These are phyloP conservation scores for Ceratocystis eucalypticola DNA, from an alignment of 2,329 filamentous ascomycete genomes.

Conservation along the genomic window DNA sequence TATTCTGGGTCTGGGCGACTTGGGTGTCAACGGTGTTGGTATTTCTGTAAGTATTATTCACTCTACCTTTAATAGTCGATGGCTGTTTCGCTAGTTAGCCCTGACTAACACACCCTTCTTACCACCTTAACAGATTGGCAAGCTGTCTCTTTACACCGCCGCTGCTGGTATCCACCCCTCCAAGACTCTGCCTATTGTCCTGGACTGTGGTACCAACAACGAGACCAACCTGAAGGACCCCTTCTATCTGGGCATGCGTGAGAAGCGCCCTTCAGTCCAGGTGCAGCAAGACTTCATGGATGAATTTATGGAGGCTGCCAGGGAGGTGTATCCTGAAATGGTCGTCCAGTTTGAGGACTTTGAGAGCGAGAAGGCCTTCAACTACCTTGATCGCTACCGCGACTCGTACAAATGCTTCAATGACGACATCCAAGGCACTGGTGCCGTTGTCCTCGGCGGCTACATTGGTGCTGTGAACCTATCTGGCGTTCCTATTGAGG, in stretches of 20 bases:
- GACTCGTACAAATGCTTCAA: constrained; percentile 92
- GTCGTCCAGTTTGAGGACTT: constrained; percentile 94
- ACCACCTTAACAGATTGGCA: constrained; percentile 51
- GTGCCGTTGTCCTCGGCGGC: constrained; percentile 84
- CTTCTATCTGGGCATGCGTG: constrained; percentile 79
- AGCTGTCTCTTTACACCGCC: constrained; percentile 86
- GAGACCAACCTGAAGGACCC: constrained; percentile 53
- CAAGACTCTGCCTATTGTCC: constrained; percentile 62
- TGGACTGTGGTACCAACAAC: constrained; percentile 54
- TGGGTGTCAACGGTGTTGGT: constrained; percentile 93
- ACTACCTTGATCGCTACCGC: constrained; percentile 79
- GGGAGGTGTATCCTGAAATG: constrained; percentile 55
- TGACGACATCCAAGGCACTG: constrained; percentile 95
- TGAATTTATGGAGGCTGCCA: constrained; percentile 87
- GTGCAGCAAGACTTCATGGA: constrained; percentile 89
- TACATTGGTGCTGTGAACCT: constrained; percentile 63
- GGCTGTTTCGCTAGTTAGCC: neutral
- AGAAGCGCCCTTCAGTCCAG: constrained; percentile 61
- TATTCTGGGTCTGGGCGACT: constrained; percentile 81
- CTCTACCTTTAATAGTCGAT: constrained; percentile 4
- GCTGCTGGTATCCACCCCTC: constrained; percentile 87
- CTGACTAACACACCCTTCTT: constrained; percentile 5
- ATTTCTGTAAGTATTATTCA: constrained; percentile 57
- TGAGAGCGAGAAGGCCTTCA: constrained; percentile 84
- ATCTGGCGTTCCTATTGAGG: constrained; percentile 69